These are phyloP conservation scores for Barbarea vulgaris DNA, from an alignment of 345 rosid genomes.

Conservation along the genomic window DNA sequence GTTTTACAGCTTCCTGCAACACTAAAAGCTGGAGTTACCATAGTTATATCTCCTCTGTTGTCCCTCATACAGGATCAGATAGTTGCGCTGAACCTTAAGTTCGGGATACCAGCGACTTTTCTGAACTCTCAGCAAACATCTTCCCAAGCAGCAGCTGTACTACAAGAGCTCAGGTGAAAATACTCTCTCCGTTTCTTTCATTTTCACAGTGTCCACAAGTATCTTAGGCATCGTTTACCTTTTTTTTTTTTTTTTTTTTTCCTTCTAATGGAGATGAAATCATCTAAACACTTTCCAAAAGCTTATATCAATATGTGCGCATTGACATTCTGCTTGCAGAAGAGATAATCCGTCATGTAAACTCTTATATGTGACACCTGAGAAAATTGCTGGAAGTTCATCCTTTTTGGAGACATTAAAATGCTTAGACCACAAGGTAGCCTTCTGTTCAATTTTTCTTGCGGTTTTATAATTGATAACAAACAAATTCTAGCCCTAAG, in stretches of 20 bases:
- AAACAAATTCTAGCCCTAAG: neutral
- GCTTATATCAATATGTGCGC: slow-evolving; percentile 10
- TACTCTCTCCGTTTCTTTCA: slow-evolving; percentile 21
- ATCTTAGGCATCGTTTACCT: neutral
- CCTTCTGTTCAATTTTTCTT: slow-evolving; percentile 15
- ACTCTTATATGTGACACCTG: slow-evolving; percentile 92
- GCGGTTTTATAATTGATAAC: neutral
- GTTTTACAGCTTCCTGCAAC: slow-evolving; percentile 79
- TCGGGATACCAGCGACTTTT: slow-evolving; percentile 82
- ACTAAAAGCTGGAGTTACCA: slow-evolving; percentile 80
- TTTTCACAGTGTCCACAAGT: neutral
- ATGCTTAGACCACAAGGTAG: slow-evolving; percentile 68
- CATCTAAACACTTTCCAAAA: neutral
- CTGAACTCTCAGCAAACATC: slow-evolving; percentile 87
- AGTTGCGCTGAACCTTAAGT: slow-evolving; percentile 72
- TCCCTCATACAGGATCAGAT: slow-evolving; percentile 96
- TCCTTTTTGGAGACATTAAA: slow-evolving; percentile 62
- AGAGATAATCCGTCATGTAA: slow-evolving; percentile 82
- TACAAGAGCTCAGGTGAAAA: slow-evolving; percentile 77
- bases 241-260: no score
- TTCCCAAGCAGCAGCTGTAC: slow-evolving; percentile 73
- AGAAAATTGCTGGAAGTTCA: slow-evolving; percentile 76
- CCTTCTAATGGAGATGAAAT: neutral
- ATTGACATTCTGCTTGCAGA: slow-evolving; percentile 42
- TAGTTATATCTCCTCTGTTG: slow-evolving; percentile 80